phyloP scores from a whole-genome alignment of 163 green algal genomes.

The Scenedesmus sp. region DNA sequence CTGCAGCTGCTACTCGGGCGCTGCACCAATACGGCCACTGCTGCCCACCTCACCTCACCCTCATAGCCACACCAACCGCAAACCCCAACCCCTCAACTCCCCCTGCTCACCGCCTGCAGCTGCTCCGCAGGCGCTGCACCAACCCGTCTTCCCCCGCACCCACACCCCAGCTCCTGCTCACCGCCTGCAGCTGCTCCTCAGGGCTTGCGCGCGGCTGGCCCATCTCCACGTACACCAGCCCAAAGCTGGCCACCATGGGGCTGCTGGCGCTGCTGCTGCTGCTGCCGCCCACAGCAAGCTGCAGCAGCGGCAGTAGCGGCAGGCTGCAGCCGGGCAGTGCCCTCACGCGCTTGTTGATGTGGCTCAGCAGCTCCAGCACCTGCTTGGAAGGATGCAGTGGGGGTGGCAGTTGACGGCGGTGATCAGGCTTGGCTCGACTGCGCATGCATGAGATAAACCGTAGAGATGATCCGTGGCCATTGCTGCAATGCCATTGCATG shows the following conservation, averaged over 20 bases:
- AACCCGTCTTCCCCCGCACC: too few species aligned
- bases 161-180: slow-evolving; percentile 39
- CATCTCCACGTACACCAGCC: slow-evolving; percentile 93
- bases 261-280: neutral
- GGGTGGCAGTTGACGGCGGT: neutral
- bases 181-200: slow-evolving; percentile 62
- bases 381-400: slow-evolving; percentile 48
- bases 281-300: slow-evolving; percentile 48
- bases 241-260: slow-evolving; percentile 86
- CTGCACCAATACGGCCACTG: too few species aligned
- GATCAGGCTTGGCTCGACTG: neutral
- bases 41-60: too few species aligned
- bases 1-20: too few species aligned
- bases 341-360: slow-evolving; percentile 94
- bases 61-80: too few species aligned
- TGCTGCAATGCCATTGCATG: too few species aligned
- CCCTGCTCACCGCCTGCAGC: too few species aligned
- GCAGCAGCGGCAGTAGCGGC: slow-evolving; percentile 80
- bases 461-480: too few species aligned
- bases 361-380: slow-evolving; percentile 91
- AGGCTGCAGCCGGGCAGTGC: slow-evolving; percentile 71
- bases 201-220: slow-evolving; percentile 52
- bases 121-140: too few species aligned
- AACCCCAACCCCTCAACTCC: too few species aligned
- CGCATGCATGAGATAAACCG: neutral